Evolutionary conservation across 352 stramenopile species (phyloP), one percentile per base, ranked within the genome.

Genomic region (Lagenidium giganteum): DNA sequence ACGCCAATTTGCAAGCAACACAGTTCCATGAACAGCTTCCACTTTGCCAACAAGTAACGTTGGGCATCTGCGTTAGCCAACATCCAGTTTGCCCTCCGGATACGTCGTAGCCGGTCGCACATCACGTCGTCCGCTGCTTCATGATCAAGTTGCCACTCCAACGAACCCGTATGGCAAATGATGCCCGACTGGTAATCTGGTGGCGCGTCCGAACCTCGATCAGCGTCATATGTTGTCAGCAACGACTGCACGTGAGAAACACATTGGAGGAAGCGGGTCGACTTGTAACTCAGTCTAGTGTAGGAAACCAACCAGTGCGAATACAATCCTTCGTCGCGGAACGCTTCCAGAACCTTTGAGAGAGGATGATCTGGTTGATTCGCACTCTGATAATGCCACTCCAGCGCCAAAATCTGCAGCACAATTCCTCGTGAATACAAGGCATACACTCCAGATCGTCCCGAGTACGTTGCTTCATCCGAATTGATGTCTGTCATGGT

Each of bases 21-120:
- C 3, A 88, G 33, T 36, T 88, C 71, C 75, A 88, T 88, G 40
- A 88, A 85, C 18, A 72, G 49, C 47, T 83, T 85, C 75, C 75
- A 88, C 27, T 63, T 60, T 3, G 54, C 29, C 35, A 88, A 33
- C 22, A 63, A 64, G 27, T 76, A 75, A 31, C 70, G 52, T 30
- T 88, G 75, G 0, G 71, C 67, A 16, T 75, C 59, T 2, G 78
- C 58, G 32, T 31, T 34, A 1, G 44, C 22, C 9, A 28, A 17
- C 14, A 31, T 51, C 52, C 52, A 61, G 26, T 51, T 39, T 3
- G 36, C 24, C 12, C n/a, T n/a, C n/a, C n/a, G n/a, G n/a, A n/a
- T n/a, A n/a, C n/a, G n/a, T n/a, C n/a, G n/a, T n/a, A n/a, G n/a
- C n/a, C n/a, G n/a, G n/a, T n/a, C n/a, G n/a, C n/a, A n/a, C n/a